These are phyloP conservation scores for Coelastrella sp. DNA, from an alignment of 139 green algal species.

Conservation along the genomic window DNA sequence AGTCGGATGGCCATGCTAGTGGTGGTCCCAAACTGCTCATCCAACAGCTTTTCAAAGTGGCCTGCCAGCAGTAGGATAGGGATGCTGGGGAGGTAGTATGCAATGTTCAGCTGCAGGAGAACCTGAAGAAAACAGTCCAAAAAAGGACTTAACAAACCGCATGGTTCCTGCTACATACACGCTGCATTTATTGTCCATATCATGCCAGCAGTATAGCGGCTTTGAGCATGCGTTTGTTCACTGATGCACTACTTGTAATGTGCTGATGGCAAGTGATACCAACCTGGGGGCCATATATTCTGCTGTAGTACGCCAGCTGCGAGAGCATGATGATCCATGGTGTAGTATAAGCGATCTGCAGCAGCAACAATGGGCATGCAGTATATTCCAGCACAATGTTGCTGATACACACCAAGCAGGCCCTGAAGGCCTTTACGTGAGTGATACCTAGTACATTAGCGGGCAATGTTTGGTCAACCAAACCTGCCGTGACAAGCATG, in stretches of 20 bases:
- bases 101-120: slow-evolving; percentile 84
- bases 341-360: slow-evolving; percentile 75
- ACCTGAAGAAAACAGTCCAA: slow-evolving; percentile 39
- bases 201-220: too few relatives aligned
- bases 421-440: not conserved
- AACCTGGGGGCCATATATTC: slow-evolving; percentile 74
- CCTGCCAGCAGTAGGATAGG: slow-evolving; percentile 58
- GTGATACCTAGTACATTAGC: too few relatives aligned
- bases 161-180: not conserved
- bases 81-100: slow-evolving; percentile 84
- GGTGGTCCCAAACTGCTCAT: slow-evolving; percentile 66
- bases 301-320: slow-evolving; percentile 77
- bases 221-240: too few relatives aligned
- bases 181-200: too few relatives aligned
- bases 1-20: slow-evolving; percentile 57
- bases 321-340: slow-evolving; percentile 77
- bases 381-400: not conserved
- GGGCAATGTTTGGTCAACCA: too few relatives aligned
- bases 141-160: not conserved
- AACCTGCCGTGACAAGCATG: too few relatives aligned
- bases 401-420: not conserved
- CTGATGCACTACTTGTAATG: too few relatives aligned
- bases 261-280: not conserved
- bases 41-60: slow-evolving; percentile 61
- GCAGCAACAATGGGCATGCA: not conserved